Evolutionary conservation across 129 eudicot genomes (phyloP).

Genomic region (Apium graveolens): DNA sequence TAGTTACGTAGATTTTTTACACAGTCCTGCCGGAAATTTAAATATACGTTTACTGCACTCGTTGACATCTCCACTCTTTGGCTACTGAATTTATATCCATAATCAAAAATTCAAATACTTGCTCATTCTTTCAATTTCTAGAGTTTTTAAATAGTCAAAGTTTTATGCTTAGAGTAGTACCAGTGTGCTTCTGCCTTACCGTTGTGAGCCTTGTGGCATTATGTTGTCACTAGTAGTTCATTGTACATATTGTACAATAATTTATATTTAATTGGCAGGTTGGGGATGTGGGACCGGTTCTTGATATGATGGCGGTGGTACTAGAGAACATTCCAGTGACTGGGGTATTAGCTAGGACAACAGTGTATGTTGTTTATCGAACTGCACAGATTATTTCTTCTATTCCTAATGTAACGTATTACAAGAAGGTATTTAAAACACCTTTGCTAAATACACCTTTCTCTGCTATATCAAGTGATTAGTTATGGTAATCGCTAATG

Average conservation of each 20-base stretch:
- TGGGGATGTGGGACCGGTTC: slow-evolving; percentile 78
- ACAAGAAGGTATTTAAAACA: slow-evolving; percentile 43
- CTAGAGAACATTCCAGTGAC: slow-evolving; percentile 56
- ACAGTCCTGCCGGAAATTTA: neutral
- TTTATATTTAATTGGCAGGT: slow-evolving; percentile 37
- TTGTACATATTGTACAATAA: neutral
- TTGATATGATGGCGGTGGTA: slow-evolving; percentile 79
- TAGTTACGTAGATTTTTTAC: neutral
- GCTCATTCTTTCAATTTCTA: neutral
- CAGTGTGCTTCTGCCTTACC: neutral
- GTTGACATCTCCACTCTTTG: neutral
- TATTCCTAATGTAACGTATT: slow-evolving; percentile 56
- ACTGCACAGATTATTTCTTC: slow-evolving; percentile 56
- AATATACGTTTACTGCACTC: neutral
- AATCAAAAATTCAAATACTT: neutral
- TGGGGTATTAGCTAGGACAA: slow-evolving; percentile 49
- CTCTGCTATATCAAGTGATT: slow-evolving; percentile 10
- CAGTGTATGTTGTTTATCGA: slow-evolving; percentile 52
- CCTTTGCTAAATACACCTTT: slow-evolving; percentile 3
- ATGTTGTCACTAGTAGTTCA: no score
- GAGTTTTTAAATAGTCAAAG: neutral
- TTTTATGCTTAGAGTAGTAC: slow-evolving; percentile 2
- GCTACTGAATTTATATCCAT: neutral
- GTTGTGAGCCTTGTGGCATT: no score
- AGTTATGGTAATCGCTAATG: slow-evolving; percentile 10